Evolutionary conservation across 768 basidiomycete species (phyloP).

Genomic region (Rossbeevera mucosa): DNA sequence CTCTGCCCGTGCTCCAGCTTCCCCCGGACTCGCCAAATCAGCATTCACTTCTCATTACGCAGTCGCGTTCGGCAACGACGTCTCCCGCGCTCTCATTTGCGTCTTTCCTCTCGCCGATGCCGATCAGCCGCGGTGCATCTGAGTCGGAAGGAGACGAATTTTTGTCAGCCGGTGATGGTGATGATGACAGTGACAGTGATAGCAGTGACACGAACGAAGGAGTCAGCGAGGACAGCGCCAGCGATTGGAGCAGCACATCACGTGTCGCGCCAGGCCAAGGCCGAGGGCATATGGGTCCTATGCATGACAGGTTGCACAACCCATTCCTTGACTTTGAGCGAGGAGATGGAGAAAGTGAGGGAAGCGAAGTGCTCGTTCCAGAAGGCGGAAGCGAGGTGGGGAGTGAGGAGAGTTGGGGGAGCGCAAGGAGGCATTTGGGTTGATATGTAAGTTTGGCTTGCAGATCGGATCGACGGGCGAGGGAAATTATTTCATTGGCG

Average conservation of each 20-base stretch:
- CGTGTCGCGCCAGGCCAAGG: background rate
- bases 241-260: conserved; percentile 9
- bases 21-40: conserved; percentile 1
- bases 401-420: conserved; percentile 26
- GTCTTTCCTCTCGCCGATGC: conserved; percentile 25
- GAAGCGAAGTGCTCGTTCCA: conserved; percentile 17
- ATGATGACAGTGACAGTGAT: background rate
- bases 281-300: background rate
- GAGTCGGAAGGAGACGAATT: conserved; percentile 26
- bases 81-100: conserved; percentile 20
- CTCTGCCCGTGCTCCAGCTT: conserved; percentile 14
- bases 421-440: conserved; percentile 15
- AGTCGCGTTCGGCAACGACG: background rate
- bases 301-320: conserved; percentile 11
- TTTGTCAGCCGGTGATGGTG: conserved; percentile 19
- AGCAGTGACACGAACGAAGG: background rate
- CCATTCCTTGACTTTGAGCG: conserved; percentile 22
- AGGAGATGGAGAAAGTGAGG: conserved; percentile 12
- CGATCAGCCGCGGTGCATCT: conserved; percentile 14
- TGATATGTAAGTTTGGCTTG: background rate
- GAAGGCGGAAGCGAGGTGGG: conserved; percentile 18
- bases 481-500: background rate
- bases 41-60: background rate
- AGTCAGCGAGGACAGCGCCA: background rate
- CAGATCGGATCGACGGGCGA: background rate